phyloP scores from a whole-genome alignment of 306 rosid genomes.

The Pyrus pyrifolia region DNA sequence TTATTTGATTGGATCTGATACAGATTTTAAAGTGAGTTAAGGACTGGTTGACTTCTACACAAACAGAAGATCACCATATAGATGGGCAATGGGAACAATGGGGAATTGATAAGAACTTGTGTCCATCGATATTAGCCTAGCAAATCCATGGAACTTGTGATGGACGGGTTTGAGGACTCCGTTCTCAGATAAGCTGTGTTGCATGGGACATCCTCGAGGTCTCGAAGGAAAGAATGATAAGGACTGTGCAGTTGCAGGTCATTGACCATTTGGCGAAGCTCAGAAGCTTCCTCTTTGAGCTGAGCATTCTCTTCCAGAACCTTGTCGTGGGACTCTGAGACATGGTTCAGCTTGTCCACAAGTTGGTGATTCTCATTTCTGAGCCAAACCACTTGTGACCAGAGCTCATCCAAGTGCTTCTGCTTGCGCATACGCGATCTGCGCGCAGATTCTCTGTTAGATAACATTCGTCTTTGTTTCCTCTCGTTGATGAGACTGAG shows the following conservation, averaged over 20 bases:
- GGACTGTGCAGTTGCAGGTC: slow-evolving; percentile 63
- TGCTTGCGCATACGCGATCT: slow-evolving; percentile 91
- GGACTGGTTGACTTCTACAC: slow-evolving; percentile 23
- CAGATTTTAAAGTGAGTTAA: slow-evolving; percentile 19
- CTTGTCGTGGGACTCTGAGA: slow-evolving; percentile 52
- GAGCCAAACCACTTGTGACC: slow-evolving; percentile 94
- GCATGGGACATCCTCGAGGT: slow-evolving; percentile 45
- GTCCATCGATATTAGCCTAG: slow-evolving; percentile 24
- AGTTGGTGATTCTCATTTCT: slow-evolving; percentile 77
- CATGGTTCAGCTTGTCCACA: slow-evolving; percentile 57
- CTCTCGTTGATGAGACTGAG: slow-evolving; percentile 63
- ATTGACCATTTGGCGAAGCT: slow-evolving; percentile 65
- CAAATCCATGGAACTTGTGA: slow-evolving; percentile 44
- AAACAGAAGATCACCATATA: slow-evolving; percentile 17
- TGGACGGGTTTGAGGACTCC: slow-evolving; percentile 50
- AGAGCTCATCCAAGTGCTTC: slow-evolving; percentile 84
- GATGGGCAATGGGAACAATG: slow-evolving; percentile 4
- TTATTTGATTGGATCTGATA: slow-evolving; percentile 34
- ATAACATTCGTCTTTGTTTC: slow-evolving; percentile 85
- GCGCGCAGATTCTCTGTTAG: slow-evolving; percentile 91
- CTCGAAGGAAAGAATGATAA: slow-evolving; percentile 34
- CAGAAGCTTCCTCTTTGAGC: slow-evolving; percentile 65
- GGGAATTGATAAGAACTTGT: slow-evolving; percentile 3
- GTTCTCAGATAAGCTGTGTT: slow-evolving; percentile 41
- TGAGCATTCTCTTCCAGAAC: slow-evolving; percentile 62